These are phyloP conservation scores for Circinella umbellata DNA, from an alignment of 371 early-diverging fungal genomes.

Conservation along the genomic window DNA sequence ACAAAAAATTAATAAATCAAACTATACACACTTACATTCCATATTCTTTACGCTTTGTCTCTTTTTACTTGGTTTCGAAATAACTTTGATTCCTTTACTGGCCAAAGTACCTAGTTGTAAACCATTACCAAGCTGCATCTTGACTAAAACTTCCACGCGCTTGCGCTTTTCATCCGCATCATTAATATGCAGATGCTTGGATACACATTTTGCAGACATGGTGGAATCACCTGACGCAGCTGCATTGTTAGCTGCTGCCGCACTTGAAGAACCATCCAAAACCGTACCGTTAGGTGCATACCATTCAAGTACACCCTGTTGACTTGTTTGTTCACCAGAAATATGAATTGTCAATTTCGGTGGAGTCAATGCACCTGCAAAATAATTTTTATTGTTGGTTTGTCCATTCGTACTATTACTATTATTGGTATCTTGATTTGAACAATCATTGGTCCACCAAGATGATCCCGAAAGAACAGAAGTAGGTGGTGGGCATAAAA, in stretches of 20 bases:
- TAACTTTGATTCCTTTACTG: conserved; percentile 84
- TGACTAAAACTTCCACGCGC: conserved; percentile 74
- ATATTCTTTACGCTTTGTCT: conserved; percentile 85
- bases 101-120: conserved; percentile 68
- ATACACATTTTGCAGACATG: conserved; percentile 74
- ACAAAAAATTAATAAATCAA: neutral
- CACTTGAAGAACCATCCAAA: conserved; percentile 24
- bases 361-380: conserved; percentile 15
- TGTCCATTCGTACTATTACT: neutral
- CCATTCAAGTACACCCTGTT: conserved; percentile 40
- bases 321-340: conserved; percentile 37
- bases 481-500: conserved; percentile 76
- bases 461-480: conserved; percentile 66
- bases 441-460: conserved; percentile 52
- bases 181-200: conserved; percentile 84
- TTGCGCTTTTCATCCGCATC: conserved; percentile 86
- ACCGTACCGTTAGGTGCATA: conserved; percentile 27
- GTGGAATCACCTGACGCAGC: conserved; percentile 35
- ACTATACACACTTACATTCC: conserved; percentile 56
- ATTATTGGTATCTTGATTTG: neutral
- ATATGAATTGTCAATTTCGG: conserved; percentile 40
- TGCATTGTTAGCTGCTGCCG: conserved; percentile 19
- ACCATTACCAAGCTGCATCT: conserved; percentile 68
- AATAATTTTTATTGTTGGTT: neutral
- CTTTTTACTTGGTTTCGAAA: conserved; percentile 87